Evolutionary conservation across 208 protist species (phyloP).

Genomic region (Kentomonas sorsogonicus): DNA sequence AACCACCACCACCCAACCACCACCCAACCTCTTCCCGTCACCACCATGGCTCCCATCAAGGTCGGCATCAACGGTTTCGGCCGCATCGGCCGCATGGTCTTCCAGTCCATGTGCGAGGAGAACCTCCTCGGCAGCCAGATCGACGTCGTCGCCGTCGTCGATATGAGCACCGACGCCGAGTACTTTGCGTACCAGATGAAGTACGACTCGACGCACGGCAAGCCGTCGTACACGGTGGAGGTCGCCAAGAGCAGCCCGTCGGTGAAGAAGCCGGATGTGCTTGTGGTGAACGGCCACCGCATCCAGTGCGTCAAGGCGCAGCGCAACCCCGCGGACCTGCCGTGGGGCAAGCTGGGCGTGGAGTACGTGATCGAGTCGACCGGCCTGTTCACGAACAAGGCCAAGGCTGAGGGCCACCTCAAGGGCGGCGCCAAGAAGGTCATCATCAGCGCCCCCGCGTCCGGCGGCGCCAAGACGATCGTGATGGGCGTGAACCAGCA

Average conservation of each 20-base stretch:
- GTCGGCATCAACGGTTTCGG: conserved; percentile 98
- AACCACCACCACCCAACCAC: too few relatives aligned
- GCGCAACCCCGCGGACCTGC: conserved; percentile 92
- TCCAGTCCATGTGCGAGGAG: conserved; percentile 80
- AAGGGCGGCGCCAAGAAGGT: conserved; percentile 97
- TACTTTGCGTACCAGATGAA: conserved; percentile 96
- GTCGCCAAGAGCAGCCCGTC: conserved; percentile 65
- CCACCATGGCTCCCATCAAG: conserved; percentile 56
- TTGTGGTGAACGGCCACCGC: conserved; percentile 78
- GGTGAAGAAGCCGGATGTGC: conserved; percentile 48
- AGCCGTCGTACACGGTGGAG: conserved; percentile 76
- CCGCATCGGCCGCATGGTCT: conserved; percentile 97
- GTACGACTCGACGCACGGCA: conserved; percentile 97
- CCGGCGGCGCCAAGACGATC: conserved; percentile 94
- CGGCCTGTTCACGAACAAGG: conserved; percentile 95
- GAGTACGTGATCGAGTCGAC: conserved; percentile 99
- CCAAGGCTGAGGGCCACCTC: conserved; percentile 91
- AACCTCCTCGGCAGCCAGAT: conserved; percentile 69
- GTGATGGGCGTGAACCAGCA: conserved; percentile 99
- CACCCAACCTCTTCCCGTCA: neutral
- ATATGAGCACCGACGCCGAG: conserved; percentile 95
- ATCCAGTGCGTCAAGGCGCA: conserved; percentile 75
- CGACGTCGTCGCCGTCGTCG: conserved; percentile 94
- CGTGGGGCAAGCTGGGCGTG: conserved; percentile 90
- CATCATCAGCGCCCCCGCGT: conserved; percentile 98